These are phyloP conservation scores for Botrytis paeoniae DNA, from an alignment of 2,329 filamentous ascomycete genomes.

Conservation along the genomic window DNA sequence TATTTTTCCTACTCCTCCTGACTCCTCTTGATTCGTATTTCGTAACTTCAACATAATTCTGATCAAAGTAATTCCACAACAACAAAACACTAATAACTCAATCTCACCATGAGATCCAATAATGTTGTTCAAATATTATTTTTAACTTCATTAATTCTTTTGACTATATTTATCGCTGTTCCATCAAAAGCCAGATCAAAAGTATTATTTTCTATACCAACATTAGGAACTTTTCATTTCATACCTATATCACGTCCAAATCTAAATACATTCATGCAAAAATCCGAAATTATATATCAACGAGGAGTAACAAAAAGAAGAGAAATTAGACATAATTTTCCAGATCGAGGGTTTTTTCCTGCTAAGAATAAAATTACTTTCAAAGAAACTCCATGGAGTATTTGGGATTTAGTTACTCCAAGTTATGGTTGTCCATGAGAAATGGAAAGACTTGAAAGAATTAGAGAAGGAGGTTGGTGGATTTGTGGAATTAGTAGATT, in stretches of 20 bases:
- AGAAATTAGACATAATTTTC: neutral
- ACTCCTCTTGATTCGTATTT: neutral
- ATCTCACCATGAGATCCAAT: conserved; percentile 5
- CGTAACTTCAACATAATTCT: neutral
- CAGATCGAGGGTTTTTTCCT: conserved; percentile 26
- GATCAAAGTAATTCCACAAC: neutral
- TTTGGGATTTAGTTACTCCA: conserved; percentile 44
- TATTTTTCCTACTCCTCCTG: neutral
- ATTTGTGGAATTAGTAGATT: conserved; percentile 43
- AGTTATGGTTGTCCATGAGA: conserved; percentile 44
- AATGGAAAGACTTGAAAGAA: conserved; percentile 41
- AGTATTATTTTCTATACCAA: neutral
- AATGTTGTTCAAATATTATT: conserved; percentile 5
- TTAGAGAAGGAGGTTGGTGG: conserved; percentile 45
- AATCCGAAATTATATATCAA: conserved; percentile 9
- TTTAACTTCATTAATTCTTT: neutral
- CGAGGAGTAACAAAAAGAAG: conserved; percentile 2
- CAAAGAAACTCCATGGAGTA: conserved; percentile 36
- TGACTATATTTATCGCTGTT: neutral
- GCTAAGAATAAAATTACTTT: conserved; percentile 27
- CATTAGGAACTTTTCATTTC: conserved; percentile 11
- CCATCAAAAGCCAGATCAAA: neutral
- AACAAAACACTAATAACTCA: neutral
- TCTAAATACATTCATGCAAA: conserved; percentile 6
- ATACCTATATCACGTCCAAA: conserved; percentile 17